A percentile compares a stretch with the other conserved stretches of the same genome.
phyloP scores from a whole-genome alignment of 306 rosid species.

The Rubus idaeus region DNA sequence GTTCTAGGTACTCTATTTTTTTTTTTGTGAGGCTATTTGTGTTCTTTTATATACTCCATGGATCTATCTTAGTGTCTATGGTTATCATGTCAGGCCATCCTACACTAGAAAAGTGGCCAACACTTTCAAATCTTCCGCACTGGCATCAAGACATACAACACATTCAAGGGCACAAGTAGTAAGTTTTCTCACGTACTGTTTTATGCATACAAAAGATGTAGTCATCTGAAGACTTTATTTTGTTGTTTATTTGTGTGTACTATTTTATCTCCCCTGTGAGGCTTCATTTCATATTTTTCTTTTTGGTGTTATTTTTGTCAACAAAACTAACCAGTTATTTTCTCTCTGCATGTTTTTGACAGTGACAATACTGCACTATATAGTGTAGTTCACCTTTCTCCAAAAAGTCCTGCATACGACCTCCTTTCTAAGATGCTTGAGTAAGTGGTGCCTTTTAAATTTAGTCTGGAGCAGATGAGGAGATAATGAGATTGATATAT shows the following conservation, averaged over 20 bases:
- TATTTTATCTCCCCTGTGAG: neutral
- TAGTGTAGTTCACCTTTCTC: slow-evolving; percentile 69
- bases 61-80: slow-evolving; percentile 34
- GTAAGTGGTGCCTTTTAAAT: slow-evolving; percentile 56
- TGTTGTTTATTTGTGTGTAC: neutral
- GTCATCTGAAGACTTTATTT: neutral
- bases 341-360: slow-evolving; percentile 31
- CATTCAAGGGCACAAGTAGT: slow-evolving; percentile 93
- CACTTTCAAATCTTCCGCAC: slow-evolving; percentile 82
- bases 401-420: slow-evolving; percentile 83
- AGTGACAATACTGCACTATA: slow-evolving; percentile 77
- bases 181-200: slow-evolving; percentile 31
- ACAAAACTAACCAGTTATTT: neutral
- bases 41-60: slow-evolving; percentile 30
- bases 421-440: slow-evolving; percentile 96
- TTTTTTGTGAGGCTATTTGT: slow-evolving; percentile 6
- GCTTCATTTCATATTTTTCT: slow-evolving; percentile 4
- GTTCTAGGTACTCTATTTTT: slow-evolving; percentile 74
- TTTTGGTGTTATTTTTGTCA: neutral
- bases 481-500: neutral
- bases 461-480: neutral
- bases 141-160: slow-evolving; percentile 81
- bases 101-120: slow-evolving; percentile 92
- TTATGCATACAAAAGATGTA: neutral
- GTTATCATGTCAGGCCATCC: slow-evolving; percentile 82